Evolutionary conservation across 257 asterid species (phyloP).

Genomic region (Echium plantagineum): DNA sequence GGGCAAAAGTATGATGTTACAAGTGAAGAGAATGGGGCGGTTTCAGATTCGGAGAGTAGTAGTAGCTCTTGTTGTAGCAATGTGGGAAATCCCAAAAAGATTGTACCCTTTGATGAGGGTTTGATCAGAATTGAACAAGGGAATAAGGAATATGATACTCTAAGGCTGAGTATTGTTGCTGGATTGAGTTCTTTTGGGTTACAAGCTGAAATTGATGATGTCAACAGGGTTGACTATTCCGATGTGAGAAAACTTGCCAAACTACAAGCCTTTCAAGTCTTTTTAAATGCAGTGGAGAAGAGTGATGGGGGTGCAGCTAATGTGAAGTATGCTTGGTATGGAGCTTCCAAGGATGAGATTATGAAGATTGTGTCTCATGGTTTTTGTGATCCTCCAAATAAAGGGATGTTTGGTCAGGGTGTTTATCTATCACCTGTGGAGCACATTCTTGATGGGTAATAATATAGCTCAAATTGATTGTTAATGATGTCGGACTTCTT

Average conservation of each 20-base stretch:
- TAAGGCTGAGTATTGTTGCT: conserved; percentile 2
- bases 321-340: conserved; percentile 19
- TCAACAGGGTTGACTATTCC: conserved; percentile 7
- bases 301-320: conserved; percentile 7
- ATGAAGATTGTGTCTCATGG: conserved; percentile 13
- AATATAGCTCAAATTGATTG: neutral
- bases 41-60: conserved; percentile 15
- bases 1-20: neutral
- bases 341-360: conserved; percentile 20
- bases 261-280: conserved; percentile 3
- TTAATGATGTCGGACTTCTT: no score
- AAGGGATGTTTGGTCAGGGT: conserved; percentile 16
- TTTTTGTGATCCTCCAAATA: conserved; percentile 8
- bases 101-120: neutral
- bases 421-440: conserved; percentile 13
- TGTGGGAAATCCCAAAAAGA: neutral
- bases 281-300: conserved; percentile 4
- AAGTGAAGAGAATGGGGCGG: neutral
- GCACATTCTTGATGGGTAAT: conserved; percentile 11
- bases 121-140: conserved; percentile 6
- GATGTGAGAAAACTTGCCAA: conserved; percentile 5
- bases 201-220: conserved; percentile 9
- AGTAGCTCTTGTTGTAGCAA: neutral
- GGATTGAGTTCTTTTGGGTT: conserved; percentile 9
- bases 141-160: neutral